Conservation (phyloP, 2,329 filamentous ascomycete genomes). For the Aspergillus versicolor region DNA sequence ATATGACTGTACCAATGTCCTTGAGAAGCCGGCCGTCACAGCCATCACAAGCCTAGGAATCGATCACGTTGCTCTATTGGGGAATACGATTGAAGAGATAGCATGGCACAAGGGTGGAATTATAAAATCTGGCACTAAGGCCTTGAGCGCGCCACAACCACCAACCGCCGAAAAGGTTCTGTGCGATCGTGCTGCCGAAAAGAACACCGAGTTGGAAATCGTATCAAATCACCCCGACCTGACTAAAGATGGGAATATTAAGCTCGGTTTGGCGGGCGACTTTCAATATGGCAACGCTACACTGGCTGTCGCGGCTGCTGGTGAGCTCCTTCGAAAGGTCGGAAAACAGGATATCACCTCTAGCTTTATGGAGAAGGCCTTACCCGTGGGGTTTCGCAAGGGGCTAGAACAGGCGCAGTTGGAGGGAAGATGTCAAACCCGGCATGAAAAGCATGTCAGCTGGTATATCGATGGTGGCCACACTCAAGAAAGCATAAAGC, state of each 20-base stretch:
- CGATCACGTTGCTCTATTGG: slow-evolving; percentile 80
- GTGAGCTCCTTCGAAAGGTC: slow-evolving; percentile 39
- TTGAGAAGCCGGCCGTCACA: slow-evolving; percentile 67
- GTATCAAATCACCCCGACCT: slow-evolving; percentile 51
- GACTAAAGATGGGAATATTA: slow-evolving; percentile 42
- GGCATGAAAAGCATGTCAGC: slow-evolving; percentile 56
- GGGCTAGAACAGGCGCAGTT: slow-evolving; percentile 68
- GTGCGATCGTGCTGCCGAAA: slow-evolving; percentile 54
- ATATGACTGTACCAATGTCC: slow-evolving; percentile 87
- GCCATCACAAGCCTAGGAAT: slow-evolving; percentile 80
- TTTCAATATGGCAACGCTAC: slow-evolving; percentile 65
- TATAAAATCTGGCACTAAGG: slow-evolving; percentile 66
- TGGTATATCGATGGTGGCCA: slow-evolving; percentile 91
- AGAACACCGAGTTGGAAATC: slow-evolving; percentile 48
- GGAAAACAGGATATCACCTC: slow-evolving; percentile 37
- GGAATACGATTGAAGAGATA: slow-evolving; percentile 75
- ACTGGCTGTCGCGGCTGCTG: slow-evolving; percentile 54
- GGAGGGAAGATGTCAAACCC: slow-evolving; percentile 74
- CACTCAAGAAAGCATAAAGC: slow-evolving; percentile 76
- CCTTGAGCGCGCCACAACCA: slow-evolving; percentile 63
- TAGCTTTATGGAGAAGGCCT: slow-evolving; percentile 36
- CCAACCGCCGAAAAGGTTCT: slow-evolving; percentile 57
- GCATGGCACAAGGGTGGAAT: slow-evolving; percentile 93
- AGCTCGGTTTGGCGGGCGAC: slow-evolving; percentile 59
- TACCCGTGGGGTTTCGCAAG: slow-evolving; percentile 62